Percentiles rank a stretch among this genome's conserved stretches.
These are phyloP conservation scores for Thermochaetoides thermophila DNA, from an alignment of 495 filamentous ascomycete genomes.

Conservation along the genomic window DNA sequence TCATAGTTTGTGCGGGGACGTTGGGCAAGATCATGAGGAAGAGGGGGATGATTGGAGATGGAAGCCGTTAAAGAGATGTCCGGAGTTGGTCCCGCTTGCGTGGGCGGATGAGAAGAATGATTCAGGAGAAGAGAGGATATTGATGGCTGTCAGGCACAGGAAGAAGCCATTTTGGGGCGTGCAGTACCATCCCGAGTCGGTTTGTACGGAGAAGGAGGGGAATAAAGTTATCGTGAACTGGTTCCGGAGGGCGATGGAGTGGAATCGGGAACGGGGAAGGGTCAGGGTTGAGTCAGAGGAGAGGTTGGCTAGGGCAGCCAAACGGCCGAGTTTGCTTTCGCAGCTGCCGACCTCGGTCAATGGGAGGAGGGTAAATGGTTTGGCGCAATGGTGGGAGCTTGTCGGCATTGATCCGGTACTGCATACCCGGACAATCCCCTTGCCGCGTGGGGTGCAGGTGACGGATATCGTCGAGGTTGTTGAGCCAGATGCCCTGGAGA, in stretches of 20 bases:
- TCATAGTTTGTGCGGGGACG: conserved; percentile 65
- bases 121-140: conserved; percentile 38
- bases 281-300: conserved; percentile 10
- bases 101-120: conserved; percentile 42
- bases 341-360: background rate
- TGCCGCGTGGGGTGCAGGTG: conserved; percentile 24
- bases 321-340: conserved; percentile 14
- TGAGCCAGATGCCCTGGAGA: conserved; percentile 22
- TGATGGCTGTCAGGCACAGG: conserved; percentile 63
- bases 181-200: conserved; percentile 90
- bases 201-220: conserved; percentile 65
- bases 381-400: conserved; percentile 14
- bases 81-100: conserved; percentile 44
- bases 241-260: conserved; percentile 46
- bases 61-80: conserved; percentile 10
- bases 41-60: conserved; percentile 25
- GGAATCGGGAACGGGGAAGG: conserved; percentile 28
- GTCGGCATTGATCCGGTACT: conserved; percentile 16
- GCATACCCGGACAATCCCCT: conserved; percentile 14
- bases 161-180: conserved; percentile 74
- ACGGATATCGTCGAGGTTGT: conserved; percentile 36
- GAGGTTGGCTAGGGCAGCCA: conserved; percentile 13
- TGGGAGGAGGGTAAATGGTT: background rate
- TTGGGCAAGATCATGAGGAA: conserved; percentile 28
- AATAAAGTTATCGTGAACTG: conserved; percentile 56